Base-by-base conservation (phyloP, 2,329 filamentous ascomycete genomes). In the Stachybotrys chlorohalonatus region DNA sequence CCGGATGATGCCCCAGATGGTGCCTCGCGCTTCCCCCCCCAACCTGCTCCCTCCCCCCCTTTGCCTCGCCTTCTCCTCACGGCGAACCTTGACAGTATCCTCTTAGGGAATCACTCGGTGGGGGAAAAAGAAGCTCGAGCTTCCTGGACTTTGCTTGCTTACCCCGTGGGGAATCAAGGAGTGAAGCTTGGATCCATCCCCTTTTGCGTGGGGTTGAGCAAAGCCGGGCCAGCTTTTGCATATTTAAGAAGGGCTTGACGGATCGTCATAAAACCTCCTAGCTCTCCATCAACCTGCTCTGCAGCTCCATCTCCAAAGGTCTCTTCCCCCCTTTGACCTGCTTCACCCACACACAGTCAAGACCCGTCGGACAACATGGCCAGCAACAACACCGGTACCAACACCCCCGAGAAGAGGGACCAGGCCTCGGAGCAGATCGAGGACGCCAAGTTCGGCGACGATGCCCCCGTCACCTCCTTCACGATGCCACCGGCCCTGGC, bases 401-500 rank as follows among this genome's bases (percentile, higher is more conserved):
- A 13, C 36, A 42, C 36, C 36, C 36, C 46, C n/a, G 46, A 16
- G 15, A 47, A 47, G 46, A 47, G 17, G 17, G 46, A 47, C 46
- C 46, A 47, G 9, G 46, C 46, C 46, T 47, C 46, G 46, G 46
- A 47, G 46, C 46, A 47, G 46, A n/a, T 47, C 17, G 46, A 47
- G 17, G 46, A 47, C 46, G 9, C 17, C 46, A 24, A 16, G 15
- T 16, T 16, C 15, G 46, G 15, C 17, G 46, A 47, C 46, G 17
- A 47, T 47, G 46, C n/a, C 46, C 15, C 15, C 46, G 46, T n/a
- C 46, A 47, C 46, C 46, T 8, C 15, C n/a, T n/a, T 47, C 46
- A 24, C 17, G 9, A 58, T 56, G 54, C 59, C 58, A 3, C 52
- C 57, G 36, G 51, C 52, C 16, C 49, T 56, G 8, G 30, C 24